phyloP scores from a whole-genome alignment of 139 green algal species.

The Mychonastes homosphaera region DNA sequence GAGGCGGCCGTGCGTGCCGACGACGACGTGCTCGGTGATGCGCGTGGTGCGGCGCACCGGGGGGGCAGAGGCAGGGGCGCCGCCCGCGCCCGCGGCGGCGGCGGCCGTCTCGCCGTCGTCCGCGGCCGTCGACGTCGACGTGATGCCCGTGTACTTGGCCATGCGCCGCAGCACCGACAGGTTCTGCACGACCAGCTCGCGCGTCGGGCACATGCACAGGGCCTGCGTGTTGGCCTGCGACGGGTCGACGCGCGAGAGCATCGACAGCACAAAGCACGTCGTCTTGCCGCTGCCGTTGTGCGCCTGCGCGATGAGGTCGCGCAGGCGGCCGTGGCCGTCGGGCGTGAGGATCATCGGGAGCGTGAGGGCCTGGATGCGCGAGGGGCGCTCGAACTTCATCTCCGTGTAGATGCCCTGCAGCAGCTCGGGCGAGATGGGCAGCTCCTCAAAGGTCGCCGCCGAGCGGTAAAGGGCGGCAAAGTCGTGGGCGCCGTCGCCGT shows the following conservation, averaged over 20 bases:
- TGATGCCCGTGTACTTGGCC: constrained; percentile 68
- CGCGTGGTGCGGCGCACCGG: not conserved
- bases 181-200: constrained; percentile 95
- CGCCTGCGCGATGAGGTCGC: constrained; percentile 73
- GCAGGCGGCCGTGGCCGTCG: constrained; percentile 39
- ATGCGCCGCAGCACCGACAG: constrained; percentile 75
- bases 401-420: constrained; percentile 87
- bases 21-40: constrained; percentile 62
- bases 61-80: not conserved
- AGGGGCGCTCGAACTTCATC: constrained; percentile 97
- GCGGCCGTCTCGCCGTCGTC: not conserved
- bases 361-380: constrained; percentile 83
- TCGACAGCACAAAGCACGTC: constrained; percentile 95
- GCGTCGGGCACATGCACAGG: constrained; percentile 93
- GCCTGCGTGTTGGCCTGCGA: constrained; percentile 64
- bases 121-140: not conserved
- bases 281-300: constrained; percentile 99
- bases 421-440: constrained; percentile 53
- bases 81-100: not conserved
- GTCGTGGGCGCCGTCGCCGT: constrained; percentile 20
- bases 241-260: constrained; percentile 86
- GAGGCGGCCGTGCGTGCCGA: constrained; percentile 92
- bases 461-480: constrained; percentile 58
- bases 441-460: constrained; percentile 70
- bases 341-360: constrained; percentile 93